Evolutionary conservation across 495 filamentous ascomycete genomes (phyloP).

Genomic region (Penicillium atrosanguineum): DNA sequence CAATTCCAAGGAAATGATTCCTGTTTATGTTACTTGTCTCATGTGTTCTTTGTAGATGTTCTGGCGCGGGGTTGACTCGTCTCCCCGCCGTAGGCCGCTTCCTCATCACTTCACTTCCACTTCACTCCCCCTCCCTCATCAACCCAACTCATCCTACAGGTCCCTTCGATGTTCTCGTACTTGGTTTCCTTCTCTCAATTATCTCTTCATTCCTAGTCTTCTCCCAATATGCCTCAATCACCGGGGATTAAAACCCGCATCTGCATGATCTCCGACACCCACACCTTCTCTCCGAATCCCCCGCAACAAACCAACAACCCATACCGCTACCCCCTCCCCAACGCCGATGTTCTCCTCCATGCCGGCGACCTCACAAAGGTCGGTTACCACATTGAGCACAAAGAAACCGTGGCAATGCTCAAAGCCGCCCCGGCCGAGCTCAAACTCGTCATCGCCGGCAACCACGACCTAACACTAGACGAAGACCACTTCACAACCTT

Average conservation of each 20-base stretch:
- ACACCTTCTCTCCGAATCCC: constrained; percentile 40
- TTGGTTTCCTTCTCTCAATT: background rate
- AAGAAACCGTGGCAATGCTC: constrained; percentile 52
- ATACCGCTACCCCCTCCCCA: constrained; percentile 50
- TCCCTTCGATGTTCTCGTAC: background rate
- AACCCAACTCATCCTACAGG: background rate
- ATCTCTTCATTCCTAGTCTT: background rate
- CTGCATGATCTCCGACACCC: constrained; percentile 64
- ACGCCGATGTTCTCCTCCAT: constrained; percentile 66
- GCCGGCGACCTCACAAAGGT: constrained; percentile 70
- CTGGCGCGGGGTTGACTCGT: background rate
- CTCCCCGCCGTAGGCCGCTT: constrained; percentile 1
- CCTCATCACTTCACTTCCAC: background rate
- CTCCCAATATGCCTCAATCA: background rate
- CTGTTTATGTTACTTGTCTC: constrained; percentile 27
- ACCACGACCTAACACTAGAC: constrained; percentile 77
- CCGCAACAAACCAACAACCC: constrained; percentile 21
- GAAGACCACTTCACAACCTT: constrained; percentile 41
- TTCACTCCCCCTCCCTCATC: background rate
- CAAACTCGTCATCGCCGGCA: constrained; percentile 79
- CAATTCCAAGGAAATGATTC: constrained; percentile 39
- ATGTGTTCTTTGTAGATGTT: background rate
- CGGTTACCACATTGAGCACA: constrained; percentile 56
- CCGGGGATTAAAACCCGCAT: constrained; percentile 46
- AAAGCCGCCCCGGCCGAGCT: constrained; percentile 56